Percentiles rank a stretch among this genome's conserved stretches.
These are phyloP conservation scores for Penicillium sp. DNA, from an alignment of 2,329 filamentous ascomycete species.

Conservation along the genomic window DNA sequence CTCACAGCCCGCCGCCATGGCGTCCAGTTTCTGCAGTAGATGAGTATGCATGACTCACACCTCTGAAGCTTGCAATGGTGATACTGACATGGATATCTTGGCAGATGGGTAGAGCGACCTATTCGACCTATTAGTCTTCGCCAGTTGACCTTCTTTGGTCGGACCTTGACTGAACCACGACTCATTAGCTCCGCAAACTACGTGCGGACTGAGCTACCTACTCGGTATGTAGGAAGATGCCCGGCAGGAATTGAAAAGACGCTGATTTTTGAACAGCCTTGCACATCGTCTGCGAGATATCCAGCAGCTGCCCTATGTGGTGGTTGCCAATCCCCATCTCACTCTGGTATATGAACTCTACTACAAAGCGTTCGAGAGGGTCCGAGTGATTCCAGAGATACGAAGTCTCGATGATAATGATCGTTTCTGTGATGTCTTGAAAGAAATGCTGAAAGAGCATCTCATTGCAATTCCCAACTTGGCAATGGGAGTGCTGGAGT, in stretches of 20 bases:
- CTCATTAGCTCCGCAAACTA: slow-evolving; percentile 96
- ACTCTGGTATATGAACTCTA: slow-evolving; percentile 95
- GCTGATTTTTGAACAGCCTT: slow-evolving; percentile 54
- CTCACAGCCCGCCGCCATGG: slow-evolving; percentile 53
- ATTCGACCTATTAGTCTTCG: slow-evolving; percentile 93
- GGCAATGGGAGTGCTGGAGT: slow-evolving; percentile 91
- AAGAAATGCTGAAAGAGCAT: slow-evolving; percentile 78
- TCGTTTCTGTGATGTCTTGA: slow-evolving; percentile 74
- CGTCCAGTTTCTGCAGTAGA: slow-evolving; percentile 59
- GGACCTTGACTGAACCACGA: slow-evolving; percentile 84
- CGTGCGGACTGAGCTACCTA: slow-evolving; percentile 90
- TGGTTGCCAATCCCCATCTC: slow-evolving; percentile 92
- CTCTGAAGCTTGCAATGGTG: slow-evolving; percentile 1
- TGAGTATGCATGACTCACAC: slow-evolving; percentile 48
- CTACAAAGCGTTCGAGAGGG: slow-evolving; percentile 90
- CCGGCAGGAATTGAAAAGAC: neutral
- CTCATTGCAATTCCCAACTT: slow-evolving; percentile 90
- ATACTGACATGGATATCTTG: slow-evolving; percentile 15
- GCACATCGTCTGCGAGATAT: slow-evolving; percentile 95
- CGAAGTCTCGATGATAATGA: slow-evolving; percentile 88
- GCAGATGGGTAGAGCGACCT: slow-evolving; percentile 87
- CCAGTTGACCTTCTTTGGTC: slow-evolving; percentile 95
- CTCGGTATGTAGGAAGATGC: slow-evolving; percentile 55
- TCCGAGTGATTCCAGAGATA: slow-evolving; percentile 81
- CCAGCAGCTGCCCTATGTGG: slow-evolving; percentile 91